Conservation (phyloP, 2,329 filamentous ascomycete genomes). For the Fusarium algeriense region DNA sequence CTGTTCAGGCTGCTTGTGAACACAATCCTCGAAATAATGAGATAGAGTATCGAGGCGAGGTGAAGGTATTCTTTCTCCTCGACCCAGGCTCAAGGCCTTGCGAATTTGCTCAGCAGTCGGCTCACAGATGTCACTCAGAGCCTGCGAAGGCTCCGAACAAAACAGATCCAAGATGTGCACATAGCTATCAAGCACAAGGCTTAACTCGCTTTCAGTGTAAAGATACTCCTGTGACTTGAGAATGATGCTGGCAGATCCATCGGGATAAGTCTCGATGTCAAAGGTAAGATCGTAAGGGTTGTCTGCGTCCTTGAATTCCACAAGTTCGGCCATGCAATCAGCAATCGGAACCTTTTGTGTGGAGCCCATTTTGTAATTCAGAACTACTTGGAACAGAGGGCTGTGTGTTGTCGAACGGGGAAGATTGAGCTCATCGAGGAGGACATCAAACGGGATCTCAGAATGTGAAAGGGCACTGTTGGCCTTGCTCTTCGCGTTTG, state of each 20-base stretch:
- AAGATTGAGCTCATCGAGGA: slow-evolving; percentile 8
- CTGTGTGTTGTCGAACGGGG: slow-evolving; percentile 9
- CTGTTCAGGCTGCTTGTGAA: not conserved
- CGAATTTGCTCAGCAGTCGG: not conserved
- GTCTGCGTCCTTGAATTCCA: slow-evolving; percentile 1
- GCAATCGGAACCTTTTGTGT: slow-evolving; percentile 3
- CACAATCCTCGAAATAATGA: slow-evolving; percentile 2
- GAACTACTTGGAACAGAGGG: slow-evolving; percentile 1
- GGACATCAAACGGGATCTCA: slow-evolving; percentile 8
- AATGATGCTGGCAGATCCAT: not conserved
- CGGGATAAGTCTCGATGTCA: not conserved
- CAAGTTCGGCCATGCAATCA: slow-evolving; percentile 1
- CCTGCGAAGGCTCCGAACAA: not conserved
- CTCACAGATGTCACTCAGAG: not conserved
- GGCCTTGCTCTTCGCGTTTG: not conserved
- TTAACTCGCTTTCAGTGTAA: not conserved
- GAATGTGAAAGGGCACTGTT: slow-evolving; percentile 1
- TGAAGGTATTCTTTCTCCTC: not conserved
- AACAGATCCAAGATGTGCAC: not conserved
- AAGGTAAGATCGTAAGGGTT: slow-evolving; percentile 5
- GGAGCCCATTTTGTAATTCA: slow-evolving; percentile 13
- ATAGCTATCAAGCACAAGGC: not conserved
- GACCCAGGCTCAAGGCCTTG: not conserved
- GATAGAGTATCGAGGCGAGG: not conserved
- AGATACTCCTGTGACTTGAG: slow-evolving; percentile 8